phyloP scores from a whole-genome alignment of 441 rosid species.

The Corymbia calophylla region DNA sequence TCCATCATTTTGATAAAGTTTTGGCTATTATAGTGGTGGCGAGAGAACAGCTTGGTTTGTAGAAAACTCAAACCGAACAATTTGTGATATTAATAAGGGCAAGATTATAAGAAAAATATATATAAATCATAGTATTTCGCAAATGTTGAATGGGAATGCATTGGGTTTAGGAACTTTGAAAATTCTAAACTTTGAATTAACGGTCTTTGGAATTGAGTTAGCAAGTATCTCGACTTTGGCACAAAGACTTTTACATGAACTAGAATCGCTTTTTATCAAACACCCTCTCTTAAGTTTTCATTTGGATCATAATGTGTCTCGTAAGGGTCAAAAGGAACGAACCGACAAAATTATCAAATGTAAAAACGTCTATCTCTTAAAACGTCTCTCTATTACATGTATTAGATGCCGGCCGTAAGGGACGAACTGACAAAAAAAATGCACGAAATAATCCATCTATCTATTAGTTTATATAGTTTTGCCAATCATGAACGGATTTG shows the following conservation, averaged over 20 bases:
- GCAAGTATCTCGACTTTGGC: not conserved
- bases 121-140: too few relatives aligned
- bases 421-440: not conserved
- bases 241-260: accelerated
- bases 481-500: not conserved
- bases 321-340: not conserved
- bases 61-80: not conserved
- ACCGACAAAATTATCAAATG: too few relatives aligned
- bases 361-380: too few relatives aligned
- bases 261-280: not conserved
- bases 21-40: not conserved
- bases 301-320: not conserved
- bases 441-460: not conserved
- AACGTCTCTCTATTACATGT: too few relatives aligned
- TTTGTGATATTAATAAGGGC: too few relatives aligned
- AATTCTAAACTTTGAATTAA: not conserved
- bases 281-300: not conserved
- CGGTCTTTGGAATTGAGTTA: not conserved
- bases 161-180: not conserved
- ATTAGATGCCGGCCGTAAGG: not conserved
- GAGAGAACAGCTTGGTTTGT: not conserved
- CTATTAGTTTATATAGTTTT: not conserved
- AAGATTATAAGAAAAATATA: too few relatives aligned
- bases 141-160: not conserved
- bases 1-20: not conserved